Percentiles rank a stretch among this genome's conserved stretches.
phyloP scores from a whole-genome alignment of 2,329 filamentous ascomycete species.

The Diplodia corticola region DNA sequence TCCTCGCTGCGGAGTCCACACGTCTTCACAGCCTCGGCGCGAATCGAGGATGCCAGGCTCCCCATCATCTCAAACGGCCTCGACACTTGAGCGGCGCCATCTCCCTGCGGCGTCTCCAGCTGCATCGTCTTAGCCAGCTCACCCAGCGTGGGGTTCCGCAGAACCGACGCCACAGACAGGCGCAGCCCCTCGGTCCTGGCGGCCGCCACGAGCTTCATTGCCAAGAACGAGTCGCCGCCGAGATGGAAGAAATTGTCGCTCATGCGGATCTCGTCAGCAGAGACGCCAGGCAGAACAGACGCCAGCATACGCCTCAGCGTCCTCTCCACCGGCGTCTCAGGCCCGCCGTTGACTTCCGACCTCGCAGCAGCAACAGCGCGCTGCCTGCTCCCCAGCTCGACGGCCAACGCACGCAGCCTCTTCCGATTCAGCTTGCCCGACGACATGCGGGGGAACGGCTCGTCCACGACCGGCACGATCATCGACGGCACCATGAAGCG shows the following conservation, averaged over 20 bases:
- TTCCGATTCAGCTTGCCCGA: slow-evolving; percentile 45
- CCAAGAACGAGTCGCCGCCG: slow-evolving; percentile 62
- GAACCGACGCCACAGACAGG: slow-evolving; percentile 58
- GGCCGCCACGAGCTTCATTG: slow-evolving; percentile 62
- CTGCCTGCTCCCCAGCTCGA: slow-evolving; percentile 22
- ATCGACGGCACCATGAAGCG: slow-evolving; percentile 45
- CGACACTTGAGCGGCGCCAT: slow-evolving; percentile 29
- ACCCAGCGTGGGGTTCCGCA: slow-evolving; percentile 49
- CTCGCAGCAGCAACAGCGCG: background rate
- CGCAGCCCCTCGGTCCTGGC: slow-evolving; percentile 51
- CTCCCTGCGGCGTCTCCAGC: background rate
- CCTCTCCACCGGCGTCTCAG: background rate
- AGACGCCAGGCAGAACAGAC: slow-evolving; percentile 1
- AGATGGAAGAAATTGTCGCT: slow-evolving; percentile 63
- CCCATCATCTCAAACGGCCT: slow-evolving; percentile 27
- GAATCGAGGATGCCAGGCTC: slow-evolving; percentile 36
- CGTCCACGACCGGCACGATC: slow-evolving; percentile 44
- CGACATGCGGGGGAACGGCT: slow-evolving; percentile 43
- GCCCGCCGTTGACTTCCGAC: too few relatives aligned
- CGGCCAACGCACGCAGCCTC: slow-evolving; percentile 25
- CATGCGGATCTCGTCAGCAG: slow-evolving; percentile 46
- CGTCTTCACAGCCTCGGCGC: slow-evolving; percentile 33
- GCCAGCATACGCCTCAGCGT: slow-evolving; percentile 1
- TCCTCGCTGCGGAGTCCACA: slow-evolving; percentile 40
- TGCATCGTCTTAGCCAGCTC: slow-evolving; percentile 44